These are phyloP conservation scores for Durio zibethinus DNA, from an alignment of 345 rosid genomes.

Conservation along the genomic window DNA sequence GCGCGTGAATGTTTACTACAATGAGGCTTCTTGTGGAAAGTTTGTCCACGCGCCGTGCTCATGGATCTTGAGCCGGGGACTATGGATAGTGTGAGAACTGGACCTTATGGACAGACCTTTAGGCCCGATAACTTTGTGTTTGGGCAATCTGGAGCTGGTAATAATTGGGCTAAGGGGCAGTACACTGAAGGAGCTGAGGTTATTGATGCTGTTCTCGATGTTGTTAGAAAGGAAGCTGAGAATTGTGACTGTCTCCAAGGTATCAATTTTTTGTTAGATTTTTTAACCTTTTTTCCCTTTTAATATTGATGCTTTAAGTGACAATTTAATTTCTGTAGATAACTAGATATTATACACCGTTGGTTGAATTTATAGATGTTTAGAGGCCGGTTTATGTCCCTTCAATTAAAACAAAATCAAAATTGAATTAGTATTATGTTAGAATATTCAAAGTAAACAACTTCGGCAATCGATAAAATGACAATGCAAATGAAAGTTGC, in stretches of 20 bases:
- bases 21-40: conserved; percentile 18
- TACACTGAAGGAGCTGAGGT: conserved; percentile 33
- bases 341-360: no score
- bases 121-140: conserved; percentile 13
- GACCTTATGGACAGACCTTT: conserved; percentile 24
- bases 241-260: conserved; percentile 34
- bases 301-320: no score
- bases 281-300: no score
- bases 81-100: conserved; percentile 28
- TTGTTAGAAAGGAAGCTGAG: conserved; percentile 29
- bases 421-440: no score
- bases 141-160: conserved; percentile 27
- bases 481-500: no score
- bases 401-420: no score
- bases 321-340: no score
- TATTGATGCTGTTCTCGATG: conserved; percentile 27
- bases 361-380: no score
- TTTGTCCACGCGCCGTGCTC: conserved; percentile 29
- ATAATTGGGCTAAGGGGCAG: conserved; percentile 34
- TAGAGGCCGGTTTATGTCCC: no score
- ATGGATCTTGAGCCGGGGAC: conserved; percentile 38
- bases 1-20: conserved; percentile 27
- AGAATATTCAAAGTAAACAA: no score
- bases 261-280: not conserved
- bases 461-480: no score